These are phyloP conservation scores for Botryobasidium botryosum DNA, from an alignment of 768 basidiomycete species.

Conservation along the genomic window DNA sequence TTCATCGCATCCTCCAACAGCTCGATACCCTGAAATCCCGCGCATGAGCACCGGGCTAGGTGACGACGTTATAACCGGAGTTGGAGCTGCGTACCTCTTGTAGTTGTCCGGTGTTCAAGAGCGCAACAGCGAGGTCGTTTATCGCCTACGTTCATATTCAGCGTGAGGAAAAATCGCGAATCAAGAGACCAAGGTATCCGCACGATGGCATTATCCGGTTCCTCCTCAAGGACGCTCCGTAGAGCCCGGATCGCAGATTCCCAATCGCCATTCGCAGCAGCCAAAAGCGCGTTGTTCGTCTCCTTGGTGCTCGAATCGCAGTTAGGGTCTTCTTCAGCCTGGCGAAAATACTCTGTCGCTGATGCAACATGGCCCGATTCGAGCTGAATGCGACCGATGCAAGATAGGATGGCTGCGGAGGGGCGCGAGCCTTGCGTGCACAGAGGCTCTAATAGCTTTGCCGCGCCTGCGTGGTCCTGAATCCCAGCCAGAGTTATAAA, in stretches of 20 bases:
- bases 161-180: background rate
- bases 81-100: conserved; percentile 35
- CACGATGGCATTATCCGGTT: conserved; percentile 45
- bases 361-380: conserved; percentile 47
- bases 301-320: conserved; percentile 27
- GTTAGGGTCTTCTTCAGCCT: conserved; percentile 28
- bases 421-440: conserved; percentile 21
- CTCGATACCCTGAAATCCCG: conserved; percentile 60
- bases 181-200: conserved; percentile 9
- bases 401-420: conserved; percentile 44
- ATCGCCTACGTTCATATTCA: conserved; percentile 31
- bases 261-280: conserved; percentile 61
- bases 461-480: conserved; percentile 58
- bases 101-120: conserved; percentile 52
- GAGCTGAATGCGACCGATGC: conserved; percentile 57
- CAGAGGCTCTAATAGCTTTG: conserved; percentile 49
- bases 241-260: conserved; percentile 31
- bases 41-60: background rate
- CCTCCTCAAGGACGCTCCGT: conserved; percentile 27
- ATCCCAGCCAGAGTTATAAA: background rate
- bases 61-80: too few relatives aligned
- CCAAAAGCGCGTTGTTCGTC: conserved; percentile 52
- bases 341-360: conserved; percentile 42
- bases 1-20: conserved; percentile 45
- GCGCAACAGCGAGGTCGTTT: conserved; percentile 59